These are phyloP conservation scores for Ceratocystis colombiana DNA, from an alignment of 2,329 filamentous ascomycete species.

Conservation along the genomic window DNA sequence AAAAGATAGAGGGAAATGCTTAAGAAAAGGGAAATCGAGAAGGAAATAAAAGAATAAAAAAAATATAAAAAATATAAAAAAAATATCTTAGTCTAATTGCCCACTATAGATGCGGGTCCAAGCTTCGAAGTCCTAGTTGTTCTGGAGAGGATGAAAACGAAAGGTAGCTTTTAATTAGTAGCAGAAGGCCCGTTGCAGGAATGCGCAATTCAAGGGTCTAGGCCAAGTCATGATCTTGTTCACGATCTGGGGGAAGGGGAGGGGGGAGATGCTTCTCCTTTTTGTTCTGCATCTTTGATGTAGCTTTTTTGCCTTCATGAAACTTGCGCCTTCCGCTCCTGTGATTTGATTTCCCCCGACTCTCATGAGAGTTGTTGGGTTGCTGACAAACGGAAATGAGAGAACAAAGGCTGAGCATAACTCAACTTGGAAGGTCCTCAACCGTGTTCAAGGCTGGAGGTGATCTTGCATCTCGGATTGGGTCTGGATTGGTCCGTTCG, in stretches of 20 bases:
- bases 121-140: background rate
- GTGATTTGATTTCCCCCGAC: no score
- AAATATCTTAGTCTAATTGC: background rate
- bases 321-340: no score
- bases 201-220: background rate
- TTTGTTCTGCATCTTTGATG: background rate
- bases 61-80: background rate
- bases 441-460: slow-evolving; percentile 2
- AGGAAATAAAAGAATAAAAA: background rate
- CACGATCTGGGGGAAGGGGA: background rate
- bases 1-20: slow-evolving; percentile 6
- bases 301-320: background rate
- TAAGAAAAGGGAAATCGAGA: slow-evolving; percentile 7
- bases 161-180: background rate
- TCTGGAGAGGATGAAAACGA: no score
- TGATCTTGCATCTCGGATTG: background rate
- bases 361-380: no score
- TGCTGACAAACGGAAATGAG: background rate
- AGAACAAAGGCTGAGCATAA: background rate
- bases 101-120: slow-evolving; percentile 10
- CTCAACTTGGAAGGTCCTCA: background rate
- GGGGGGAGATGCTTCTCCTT: background rate
- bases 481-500: slow-evolving; percentile 3
- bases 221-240: background rate
- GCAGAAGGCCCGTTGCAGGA: slow-evolving; percentile 12